Evolutionary conservation across 371 early-diverging fungal genomes (phyloP).

Genomic region (Entomophthora muscae): DNA sequence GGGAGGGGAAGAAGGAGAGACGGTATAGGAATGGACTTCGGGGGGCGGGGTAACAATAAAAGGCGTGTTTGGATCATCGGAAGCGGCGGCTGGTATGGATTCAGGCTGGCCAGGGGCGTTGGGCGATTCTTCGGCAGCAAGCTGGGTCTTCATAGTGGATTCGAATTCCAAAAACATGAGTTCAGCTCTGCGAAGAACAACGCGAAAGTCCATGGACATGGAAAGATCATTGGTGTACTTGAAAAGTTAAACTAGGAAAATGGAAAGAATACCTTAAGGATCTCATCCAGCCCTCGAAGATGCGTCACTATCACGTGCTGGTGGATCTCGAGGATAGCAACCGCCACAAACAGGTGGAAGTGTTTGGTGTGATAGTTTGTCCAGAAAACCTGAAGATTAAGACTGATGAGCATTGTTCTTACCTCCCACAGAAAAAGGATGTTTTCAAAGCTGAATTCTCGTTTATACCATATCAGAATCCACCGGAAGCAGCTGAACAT

Average conservation of each 20-base stretch:
- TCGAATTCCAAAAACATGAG: not conserved
- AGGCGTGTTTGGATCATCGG: not conserved
- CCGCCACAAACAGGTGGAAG: conserved; percentile 74
- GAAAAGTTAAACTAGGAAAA: not conserved
- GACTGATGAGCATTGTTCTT: not conserved
- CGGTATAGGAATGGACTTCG: conserved; percentile 8
- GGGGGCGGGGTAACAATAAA: conserved; percentile 5
- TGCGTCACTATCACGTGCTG: conserved; percentile 53
- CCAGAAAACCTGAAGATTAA: conserved; percentile 39
- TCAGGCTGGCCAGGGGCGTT: not conserved
- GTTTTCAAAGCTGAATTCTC: conserved; percentile 80
- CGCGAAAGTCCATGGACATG: conserved; percentile 48
- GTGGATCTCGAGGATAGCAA: conserved; percentile 72
- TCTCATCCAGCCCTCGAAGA: conserved; percentile 68
- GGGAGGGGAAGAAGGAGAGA: conserved; percentile 5
- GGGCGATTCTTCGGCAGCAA: not conserved
- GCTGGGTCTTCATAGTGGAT: not conserved
- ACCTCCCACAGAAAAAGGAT: conserved; percentile 74
- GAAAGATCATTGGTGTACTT: conserved; percentile 78
- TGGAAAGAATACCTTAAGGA: conserved; percentile 55
- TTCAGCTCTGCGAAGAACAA: conserved; percentile 61
- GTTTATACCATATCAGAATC: conserved; percentile 88
- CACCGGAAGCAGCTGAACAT: conserved; percentile 89
- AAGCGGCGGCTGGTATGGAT: not conserved
- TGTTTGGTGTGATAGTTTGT: conserved; percentile 59